These are phyloP conservation scores for Colletotrichum australisinense DNA, from an alignment of 2,329 filamentous ascomycete genomes.

Conservation along the genomic window DNA sequence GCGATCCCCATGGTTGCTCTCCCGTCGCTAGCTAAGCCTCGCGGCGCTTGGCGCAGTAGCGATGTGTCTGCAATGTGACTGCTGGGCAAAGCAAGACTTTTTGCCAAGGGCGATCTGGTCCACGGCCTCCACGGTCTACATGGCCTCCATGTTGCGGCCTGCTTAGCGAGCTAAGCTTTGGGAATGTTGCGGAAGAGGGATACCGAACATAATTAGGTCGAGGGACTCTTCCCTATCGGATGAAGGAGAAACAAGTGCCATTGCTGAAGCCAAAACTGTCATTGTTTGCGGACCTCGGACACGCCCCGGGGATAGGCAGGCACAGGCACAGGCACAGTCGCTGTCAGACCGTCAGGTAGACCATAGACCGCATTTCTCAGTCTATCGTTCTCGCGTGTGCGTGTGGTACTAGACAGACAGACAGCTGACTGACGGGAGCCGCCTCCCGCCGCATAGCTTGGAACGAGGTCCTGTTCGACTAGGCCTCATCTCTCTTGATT, in stretches of 20 bases:
- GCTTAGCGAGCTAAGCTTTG: constrained; percentile 29
- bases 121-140: not conserved
- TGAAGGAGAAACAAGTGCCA: constrained; percentile 30
- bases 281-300: constrained; percentile 27
- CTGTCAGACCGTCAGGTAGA: too few species aligned
- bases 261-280: constrained; percentile 27
- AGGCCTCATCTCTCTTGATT: not conserved
- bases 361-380: too few species aligned
- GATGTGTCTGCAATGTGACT: not conserved
- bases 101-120: constrained; percentile 28
- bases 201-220: constrained; percentile 17
- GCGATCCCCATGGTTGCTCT: constrained; percentile 25
- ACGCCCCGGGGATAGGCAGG: not conserved
- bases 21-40: constrained; percentile 25
- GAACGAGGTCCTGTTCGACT: not conserved
- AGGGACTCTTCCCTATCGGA: constrained; percentile 3
- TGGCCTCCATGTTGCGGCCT: constrained; percentile 6
- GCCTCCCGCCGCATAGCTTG: not conserved
- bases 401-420: not conserved
- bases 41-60: not conserved
- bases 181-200: constrained; percentile 17
- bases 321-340: too few species aligned
- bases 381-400: not conserved
- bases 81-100: not conserved
- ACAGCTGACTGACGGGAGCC: not conserved